Conservation (phyloP, 257 asterid genomes). For the Gentiana macrophylla region DNA sequence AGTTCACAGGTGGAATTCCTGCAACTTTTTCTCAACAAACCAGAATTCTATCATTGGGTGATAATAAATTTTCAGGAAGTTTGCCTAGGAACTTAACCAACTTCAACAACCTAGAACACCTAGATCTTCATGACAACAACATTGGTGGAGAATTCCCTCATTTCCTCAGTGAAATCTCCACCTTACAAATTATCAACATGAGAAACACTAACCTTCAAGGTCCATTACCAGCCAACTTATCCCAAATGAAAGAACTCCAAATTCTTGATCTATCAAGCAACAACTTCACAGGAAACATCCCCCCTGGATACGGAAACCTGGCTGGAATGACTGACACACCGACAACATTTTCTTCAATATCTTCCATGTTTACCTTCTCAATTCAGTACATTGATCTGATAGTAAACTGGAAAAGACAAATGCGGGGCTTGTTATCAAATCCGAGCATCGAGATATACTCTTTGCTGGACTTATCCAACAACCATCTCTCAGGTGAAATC, state of each 20-base stretch:
- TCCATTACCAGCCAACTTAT: constrained; percentile 12
- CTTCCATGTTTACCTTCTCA: constrained; percentile 4
- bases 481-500: constrained; percentile 19
- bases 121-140: constrained; percentile 21
- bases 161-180: constrained; percentile 12
- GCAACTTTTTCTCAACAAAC: constrained; percentile 14
- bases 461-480: constrained; percentile 17
- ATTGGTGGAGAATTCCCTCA: constrained; percentile 17
- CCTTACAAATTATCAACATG: constrained; percentile 15
- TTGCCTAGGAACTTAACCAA: constrained; percentile 19
- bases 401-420: constrained; percentile 22
- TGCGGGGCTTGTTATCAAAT: constrained; percentile 16
- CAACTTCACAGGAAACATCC: constrained; percentile 19
- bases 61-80: constrained; percentile 18
- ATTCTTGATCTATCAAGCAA: constrained; percentile 20
- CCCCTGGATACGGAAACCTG: constrained; percentile 12
- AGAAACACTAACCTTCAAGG: constrained; percentile 28
- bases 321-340: constrained; percentile 22
- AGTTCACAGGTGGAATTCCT: constrained; percentile 24
- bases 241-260: constrained; percentile 17
- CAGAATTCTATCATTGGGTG: constrained; percentile 18
- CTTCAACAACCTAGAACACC: constrained; percentile 19
- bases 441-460: constrained; percentile 17
- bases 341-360: neutral
- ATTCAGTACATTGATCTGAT: constrained; percentile 12